phyloP scores from a whole-genome alignment of 2,329 filamentous ascomycete species.

The Ampelomyces quisqualis region DNA sequence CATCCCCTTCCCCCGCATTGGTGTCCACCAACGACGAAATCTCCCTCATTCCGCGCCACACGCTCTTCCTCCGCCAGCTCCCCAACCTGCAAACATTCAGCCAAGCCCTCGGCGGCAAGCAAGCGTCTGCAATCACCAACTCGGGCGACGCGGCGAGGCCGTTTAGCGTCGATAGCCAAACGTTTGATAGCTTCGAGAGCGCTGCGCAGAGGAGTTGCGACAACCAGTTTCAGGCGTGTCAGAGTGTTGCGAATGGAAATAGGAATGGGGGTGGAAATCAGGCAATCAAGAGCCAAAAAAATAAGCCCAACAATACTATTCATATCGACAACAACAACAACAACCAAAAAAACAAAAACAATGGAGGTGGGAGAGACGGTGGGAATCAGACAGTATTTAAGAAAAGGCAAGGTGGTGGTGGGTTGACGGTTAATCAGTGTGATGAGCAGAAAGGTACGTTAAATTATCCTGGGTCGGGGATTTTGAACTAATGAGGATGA shows the following conservation, averaged over 20 bases:
- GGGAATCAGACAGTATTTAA: neutral
- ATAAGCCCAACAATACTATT: neutral
- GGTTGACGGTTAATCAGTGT: conserved; percentile 24
- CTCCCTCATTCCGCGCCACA: conserved; percentile 34
- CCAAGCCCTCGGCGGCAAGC: conserved; percentile 53
- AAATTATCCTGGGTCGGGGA: too few species aligned
- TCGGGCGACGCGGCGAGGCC: conserved; percentile 53
- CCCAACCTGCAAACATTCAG: conserved; percentile 43
- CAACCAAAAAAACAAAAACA: conserved; percentile 3
- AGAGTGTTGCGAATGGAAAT: conserved; percentile 15
- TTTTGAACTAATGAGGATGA: neutral
- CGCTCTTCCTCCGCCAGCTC: conserved; percentile 38
- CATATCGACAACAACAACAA: conserved; percentile 1
- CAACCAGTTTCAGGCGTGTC: conserved; percentile 62
- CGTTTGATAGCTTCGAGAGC: conserved; percentile 56
- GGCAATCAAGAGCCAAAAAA: neutral
- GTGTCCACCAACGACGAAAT: conserved; percentile 21
- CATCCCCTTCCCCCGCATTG: conserved; percentile 29
- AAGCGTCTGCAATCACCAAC: conserved; percentile 53
- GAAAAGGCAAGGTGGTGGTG: conserved; percentile 8
- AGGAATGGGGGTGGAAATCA: neutral
- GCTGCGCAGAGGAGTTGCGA: conserved; percentile 64
- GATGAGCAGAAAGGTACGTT: conserved; percentile 27
- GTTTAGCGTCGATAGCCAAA: conserved; percentile 35
- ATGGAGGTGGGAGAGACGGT: conserved; percentile 2